Evolutionary conservation across 1,284 basidiomycete genomes (phyloP).

Genomic region (Coriolopsis trogii): DNA sequence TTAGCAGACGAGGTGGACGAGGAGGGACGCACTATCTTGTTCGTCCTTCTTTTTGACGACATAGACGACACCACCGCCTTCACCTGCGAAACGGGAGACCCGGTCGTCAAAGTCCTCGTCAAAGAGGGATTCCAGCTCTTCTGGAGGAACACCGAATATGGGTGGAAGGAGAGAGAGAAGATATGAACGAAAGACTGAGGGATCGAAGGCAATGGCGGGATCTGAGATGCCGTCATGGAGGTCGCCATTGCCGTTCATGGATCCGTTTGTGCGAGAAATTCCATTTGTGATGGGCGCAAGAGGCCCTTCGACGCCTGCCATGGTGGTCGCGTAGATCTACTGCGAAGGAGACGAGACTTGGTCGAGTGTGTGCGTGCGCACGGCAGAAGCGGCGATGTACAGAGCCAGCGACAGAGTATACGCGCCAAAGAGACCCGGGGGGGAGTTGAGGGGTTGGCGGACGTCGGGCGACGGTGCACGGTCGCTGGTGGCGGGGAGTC

Average conservation of each 20-base stretch:
- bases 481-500: not conserved
- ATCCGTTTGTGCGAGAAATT: conserved; percentile 26
- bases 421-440: not conserved
- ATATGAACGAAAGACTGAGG: conserved; percentile 66
- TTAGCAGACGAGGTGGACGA: conserved; percentile 1
- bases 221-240: conserved; percentile 29
- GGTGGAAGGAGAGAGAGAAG: conserved; percentile 74
- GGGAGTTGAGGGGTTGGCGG: not conserved
- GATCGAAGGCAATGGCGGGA: conserved; percentile 51
- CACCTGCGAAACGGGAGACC: conserved; percentile 72
- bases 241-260: conserved; percentile 27
- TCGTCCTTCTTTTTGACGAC: conserved; percentile 78
- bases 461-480: not conserved
- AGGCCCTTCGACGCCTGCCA: conserved; percentile 32
- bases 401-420: not conserved
- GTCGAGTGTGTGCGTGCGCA: not conserved
- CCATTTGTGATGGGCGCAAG: conserved; percentile 21
- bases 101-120: conserved; percentile 77
- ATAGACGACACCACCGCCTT: conserved; percentile 75
- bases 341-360: not conserved
- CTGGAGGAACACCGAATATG: conserved; percentile 63
- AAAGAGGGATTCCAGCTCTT: conserved; percentile 71
- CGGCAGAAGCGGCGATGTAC: not conserved
- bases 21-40: conserved; percentile 56
- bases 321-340: conserved; percentile 15